A percentile compares a stretch with the other conserved stretches of the same genome.
Conservation (phyloP, 2,329 filamentous ascomycete genomes). For the Talaromyces sp. region DNA sequence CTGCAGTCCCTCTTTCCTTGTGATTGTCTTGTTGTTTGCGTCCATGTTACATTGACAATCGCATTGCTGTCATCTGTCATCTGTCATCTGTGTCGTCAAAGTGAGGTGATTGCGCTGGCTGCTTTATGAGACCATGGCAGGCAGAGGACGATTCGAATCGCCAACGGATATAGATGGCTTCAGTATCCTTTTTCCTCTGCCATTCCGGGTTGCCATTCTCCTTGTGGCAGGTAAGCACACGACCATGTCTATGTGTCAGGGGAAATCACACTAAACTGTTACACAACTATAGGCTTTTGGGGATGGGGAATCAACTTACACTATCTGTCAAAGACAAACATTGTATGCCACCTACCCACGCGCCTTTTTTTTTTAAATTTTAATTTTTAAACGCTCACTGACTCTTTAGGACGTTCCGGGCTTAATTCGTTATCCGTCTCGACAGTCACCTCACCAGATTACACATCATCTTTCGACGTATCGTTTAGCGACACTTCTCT, state of each 20-base stretch:
- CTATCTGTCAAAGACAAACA: constrained; percentile 71
- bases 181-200: constrained; percentile 79
- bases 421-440: constrained; percentile 79
- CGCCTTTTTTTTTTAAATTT: neutral
- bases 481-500: constrained; percentile 74
- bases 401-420: constrained; percentile 65
- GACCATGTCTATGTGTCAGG: neutral
- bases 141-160: constrained; percentile 1
- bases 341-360: constrained; percentile 44
- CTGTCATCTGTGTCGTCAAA: neutral
- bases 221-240: constrained; percentile 67
- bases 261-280: constrained; percentile 8
- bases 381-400: neutral
- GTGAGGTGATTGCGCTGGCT: neutral
- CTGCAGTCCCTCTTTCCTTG: neutral
- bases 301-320: constrained; percentile 92
- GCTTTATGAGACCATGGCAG: constrained; percentile 7
- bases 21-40: neutral
- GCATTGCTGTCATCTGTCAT: neutral
- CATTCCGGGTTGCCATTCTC: constrained; percentile 83
- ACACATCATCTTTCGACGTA: constrained; percentile 81
- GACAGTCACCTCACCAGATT: constrained; percentile 64
- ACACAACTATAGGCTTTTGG: constrained; percentile 67
- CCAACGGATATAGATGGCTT: constrained; percentile 65
- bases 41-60: neutral